Evolutionary conservation across 2,329 filamentous ascomycete species (phyloP).

Genomic region (Colletotrichum coccodes): DNA sequence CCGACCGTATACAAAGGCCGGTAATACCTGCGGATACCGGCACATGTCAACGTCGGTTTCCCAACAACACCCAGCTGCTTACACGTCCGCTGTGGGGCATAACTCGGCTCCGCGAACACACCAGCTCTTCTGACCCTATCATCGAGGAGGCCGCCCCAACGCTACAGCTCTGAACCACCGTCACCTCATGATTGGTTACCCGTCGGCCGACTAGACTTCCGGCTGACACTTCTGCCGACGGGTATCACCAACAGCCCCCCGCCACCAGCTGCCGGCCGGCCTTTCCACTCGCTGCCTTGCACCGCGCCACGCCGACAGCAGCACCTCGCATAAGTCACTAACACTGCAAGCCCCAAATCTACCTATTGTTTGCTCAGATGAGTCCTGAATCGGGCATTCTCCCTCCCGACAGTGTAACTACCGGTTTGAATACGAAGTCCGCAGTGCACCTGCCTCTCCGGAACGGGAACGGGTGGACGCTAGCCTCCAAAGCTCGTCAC

Average conservation of each 20-base stretch:
- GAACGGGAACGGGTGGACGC: neutral
- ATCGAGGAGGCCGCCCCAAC: neutral
- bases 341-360: neutral
- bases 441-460: neutral
- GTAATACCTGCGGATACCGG: neutral
- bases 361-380: neutral
- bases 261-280: constrained; percentile 15
- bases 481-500: neutral
- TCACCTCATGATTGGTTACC: neutral
- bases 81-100: no score
- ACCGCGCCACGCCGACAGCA: constrained; percentile 17
- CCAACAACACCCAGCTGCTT: neutral
- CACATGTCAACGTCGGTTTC: constrained; percentile 7
- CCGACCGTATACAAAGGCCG: neutral
- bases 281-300: constrained; percentile 1
- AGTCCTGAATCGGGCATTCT: neutral
- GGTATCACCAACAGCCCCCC: constrained; percentile 9
- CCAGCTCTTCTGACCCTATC: neutral
- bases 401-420: neutral
- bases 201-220: neutral
- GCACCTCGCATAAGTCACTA: neutral
- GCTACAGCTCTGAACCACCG: neutral
- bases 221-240: constrained; percentile 9
- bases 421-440: neutral
- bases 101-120: neutral